Percentiles rank a stretch among this genome's conserved stretches.
phyloP scores from a whole-genome alignment of 2,329 filamentous ascomycete species.

The Pseudogymnoascus sp. region DNA sequence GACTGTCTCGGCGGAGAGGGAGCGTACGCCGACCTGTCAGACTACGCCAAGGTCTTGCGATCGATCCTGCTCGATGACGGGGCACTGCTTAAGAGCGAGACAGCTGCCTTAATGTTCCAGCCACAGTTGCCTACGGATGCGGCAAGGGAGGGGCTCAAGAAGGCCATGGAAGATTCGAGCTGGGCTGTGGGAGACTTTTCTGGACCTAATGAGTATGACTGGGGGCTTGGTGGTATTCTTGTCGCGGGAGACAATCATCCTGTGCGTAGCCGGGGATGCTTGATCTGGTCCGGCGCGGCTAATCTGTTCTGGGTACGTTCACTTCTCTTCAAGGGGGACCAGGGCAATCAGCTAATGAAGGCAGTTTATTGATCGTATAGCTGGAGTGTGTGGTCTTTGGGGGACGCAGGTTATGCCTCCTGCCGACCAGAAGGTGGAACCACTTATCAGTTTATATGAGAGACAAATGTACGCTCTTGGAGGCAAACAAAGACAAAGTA shows the following conservation, averaged over 20 bases:
- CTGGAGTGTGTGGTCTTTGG: neutral
- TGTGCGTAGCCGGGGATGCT: neutral
- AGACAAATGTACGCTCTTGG: neutral
- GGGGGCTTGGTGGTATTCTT: neutral
- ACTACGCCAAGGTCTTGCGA: neutral
- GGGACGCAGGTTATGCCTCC: neutral
- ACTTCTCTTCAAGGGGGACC: neutral
- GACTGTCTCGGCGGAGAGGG: neutral
- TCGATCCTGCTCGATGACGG: neutral
- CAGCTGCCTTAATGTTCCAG: neutral
- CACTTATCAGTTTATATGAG: neutral
- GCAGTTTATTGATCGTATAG: neutral
- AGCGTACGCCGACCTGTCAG: neutral
- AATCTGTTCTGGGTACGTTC: neutral
- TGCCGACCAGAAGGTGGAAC: neutral
- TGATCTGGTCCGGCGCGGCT: neutral
- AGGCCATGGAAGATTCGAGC: neutral
- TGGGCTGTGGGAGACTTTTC: neutral
- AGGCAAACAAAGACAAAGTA: neutral
- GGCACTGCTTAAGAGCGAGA: neutral
- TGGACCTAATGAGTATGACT: neutral
- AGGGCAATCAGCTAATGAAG: neutral
- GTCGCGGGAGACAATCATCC: neutral
- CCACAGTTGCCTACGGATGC: neutral
- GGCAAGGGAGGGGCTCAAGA: neutral